Percentiles rank a stretch among this genome's conserved stretches.
phyloP scores from a whole-genome alignment of 2,329 filamentous ascomycete genomes.

The Fusarium verticillioides region DNA sequence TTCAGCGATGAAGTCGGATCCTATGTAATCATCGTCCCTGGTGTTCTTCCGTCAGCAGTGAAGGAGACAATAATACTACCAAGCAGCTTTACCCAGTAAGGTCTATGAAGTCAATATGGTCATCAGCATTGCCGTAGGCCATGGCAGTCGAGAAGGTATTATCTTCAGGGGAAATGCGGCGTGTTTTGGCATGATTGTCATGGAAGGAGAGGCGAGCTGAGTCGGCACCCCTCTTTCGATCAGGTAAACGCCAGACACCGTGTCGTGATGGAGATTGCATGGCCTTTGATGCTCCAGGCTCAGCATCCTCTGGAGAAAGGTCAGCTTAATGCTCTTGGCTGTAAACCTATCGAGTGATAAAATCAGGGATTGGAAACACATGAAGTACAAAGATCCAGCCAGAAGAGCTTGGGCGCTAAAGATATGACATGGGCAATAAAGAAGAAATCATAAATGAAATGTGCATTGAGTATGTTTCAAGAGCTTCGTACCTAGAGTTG shows the following conservation, averaged over 20 bases:
- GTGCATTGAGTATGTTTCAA: background rate
- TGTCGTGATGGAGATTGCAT: slow-evolving; percentile 39
- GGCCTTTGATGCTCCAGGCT: slow-evolving; percentile 3
- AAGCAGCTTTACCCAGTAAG: slow-evolving; percentile 54
- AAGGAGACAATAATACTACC: background rate
- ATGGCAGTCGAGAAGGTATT: slow-evolving; percentile 10
- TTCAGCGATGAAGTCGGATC: slow-evolving; percentile 45
- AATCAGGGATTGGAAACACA: background rate
- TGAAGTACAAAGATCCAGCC: background rate
- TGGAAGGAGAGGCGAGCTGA: slow-evolving; percentile 28
- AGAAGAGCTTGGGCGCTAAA: background rate
- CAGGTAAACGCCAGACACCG: slow-evolving; percentile 37
- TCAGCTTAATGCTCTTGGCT: slow-evolving; percentile 15
- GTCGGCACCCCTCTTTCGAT: slow-evolving; percentile 46
- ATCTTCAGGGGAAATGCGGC: slow-evolving; percentile 45
- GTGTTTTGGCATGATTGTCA: slow-evolving; percentile 47
- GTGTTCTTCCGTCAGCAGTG: slow-evolving; percentile 6
- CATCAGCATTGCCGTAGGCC: slow-evolving; percentile 31
- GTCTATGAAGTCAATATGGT: slow-evolving; percentile 50
- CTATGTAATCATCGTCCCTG: slow-evolving; percentile 50
- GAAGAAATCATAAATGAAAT: background rate
- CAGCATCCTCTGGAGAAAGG: slow-evolving; percentile 12
- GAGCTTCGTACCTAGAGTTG: slow-evolving; percentile 24
- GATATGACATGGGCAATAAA: background rate
- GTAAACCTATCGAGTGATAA: background rate